Evolutionary conservation across 306 rosid species (phyloP).

Genomic region (Gleditsia sinensis): DNA sequence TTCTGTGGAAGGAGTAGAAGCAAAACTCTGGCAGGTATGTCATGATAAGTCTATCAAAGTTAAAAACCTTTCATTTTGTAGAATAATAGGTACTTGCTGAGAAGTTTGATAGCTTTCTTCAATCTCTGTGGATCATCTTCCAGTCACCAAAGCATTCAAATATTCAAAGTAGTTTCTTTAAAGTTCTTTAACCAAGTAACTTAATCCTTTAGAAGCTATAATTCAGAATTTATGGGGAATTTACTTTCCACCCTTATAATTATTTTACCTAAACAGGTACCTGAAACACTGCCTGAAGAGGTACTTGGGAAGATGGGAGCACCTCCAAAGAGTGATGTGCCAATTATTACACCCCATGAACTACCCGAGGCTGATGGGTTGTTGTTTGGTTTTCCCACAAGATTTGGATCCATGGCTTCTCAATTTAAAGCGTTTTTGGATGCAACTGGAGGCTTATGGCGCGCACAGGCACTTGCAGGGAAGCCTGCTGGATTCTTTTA

Average conservation of each 20-base stretch:
- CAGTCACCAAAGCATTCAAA: neutral
- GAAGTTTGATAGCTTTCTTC: neutral
- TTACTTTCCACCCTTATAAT: neutral
- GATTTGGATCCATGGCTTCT: conserved; percentile 87
- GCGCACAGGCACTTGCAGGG: conserved; percentile 76
- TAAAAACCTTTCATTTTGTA: neutral
- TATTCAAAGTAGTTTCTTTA: no score
- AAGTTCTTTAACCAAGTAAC: neutral
- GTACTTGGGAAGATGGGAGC: conserved; percentile 81
- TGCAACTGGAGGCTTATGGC: conserved; percentile 86
- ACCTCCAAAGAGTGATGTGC: conserved; percentile 79
- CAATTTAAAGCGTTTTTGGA: conserved; percentile 85
- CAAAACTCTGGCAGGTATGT: conserved; percentile 84
- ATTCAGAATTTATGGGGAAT: no score
- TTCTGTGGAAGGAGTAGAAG: conserved; percentile 95
- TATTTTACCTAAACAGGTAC: conserved; percentile 51
- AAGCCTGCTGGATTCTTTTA: conserved; percentile 90
- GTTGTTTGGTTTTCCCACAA: conserved; percentile 85
- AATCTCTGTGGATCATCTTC: neutral
- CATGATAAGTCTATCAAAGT: no score
- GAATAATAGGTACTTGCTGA: neutral
- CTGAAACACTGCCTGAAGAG: conserved; percentile 76
- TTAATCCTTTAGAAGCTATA: neutral
- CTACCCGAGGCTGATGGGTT: conserved; percentile 85
- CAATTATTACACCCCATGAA: conserved; percentile 62